Base-by-base conservation (phyloP, 108 stramenopile genomes). In the Chaetoceros muelleri region DNA sequence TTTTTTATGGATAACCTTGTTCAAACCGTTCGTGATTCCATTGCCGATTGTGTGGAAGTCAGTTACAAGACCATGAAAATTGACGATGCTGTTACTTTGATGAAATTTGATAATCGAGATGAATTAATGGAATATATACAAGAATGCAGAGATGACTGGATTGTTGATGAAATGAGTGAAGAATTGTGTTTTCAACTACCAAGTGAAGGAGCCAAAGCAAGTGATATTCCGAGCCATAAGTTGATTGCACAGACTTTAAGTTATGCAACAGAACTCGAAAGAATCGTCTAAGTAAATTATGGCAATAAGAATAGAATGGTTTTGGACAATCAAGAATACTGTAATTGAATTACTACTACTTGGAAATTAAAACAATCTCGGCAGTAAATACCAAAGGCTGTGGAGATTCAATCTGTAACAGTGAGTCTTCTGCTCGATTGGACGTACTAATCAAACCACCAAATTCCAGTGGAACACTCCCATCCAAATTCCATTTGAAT, bases 231-330 rank as follows among this genome's bases (percentile, higher is more conserved):
- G 19, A 74, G 75, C 26, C 75, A 80, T 76, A 78, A 90, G 40
- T 71, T 86, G 68, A 94, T 94, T 50, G 52, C 70, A 7, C 88
- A 90, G 57, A 82, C 65, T 46, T 58, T 94, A 57, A 84, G 73
- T 55, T 94, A 94, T 72, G 93, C 93, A 17, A 85, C 85, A 18
- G 93, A 94, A 73, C 72, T 94, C 70, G 93, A 94, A 54, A 73
- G 93, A 52, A 94, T 94, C 58, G 83, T 94, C 10, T 94, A 88
- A 67, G 19, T 52, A 13, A 24, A 3, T 3, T 8, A 25, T 18
- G 8, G 57, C 57, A 46, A 46, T 58, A 7, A 47, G 7, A 7
- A 18, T 16, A 5, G n/a, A 7, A 16, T 49, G 7, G 5, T 49
- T 19, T 49, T 5, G 7, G 48, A 5, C 16, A 17, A 22, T 5